Conservation (phyloP, 495 filamentous ascomycete genomes). For the Xylaria scruposa region DNA sequence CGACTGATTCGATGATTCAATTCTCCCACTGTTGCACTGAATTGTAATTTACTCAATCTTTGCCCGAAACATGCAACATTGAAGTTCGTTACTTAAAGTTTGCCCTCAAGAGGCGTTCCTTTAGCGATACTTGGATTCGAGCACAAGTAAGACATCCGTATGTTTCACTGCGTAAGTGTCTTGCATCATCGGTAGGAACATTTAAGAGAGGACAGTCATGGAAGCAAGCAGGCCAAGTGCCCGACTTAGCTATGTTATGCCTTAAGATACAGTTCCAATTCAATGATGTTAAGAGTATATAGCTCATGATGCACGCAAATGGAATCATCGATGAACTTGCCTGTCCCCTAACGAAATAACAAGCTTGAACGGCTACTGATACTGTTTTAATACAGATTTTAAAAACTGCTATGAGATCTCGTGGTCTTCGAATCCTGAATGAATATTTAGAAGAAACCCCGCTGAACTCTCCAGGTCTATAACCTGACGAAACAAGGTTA, state of each 20-base stretch:
- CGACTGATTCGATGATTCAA: too few species aligned
- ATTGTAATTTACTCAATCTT: background rate
- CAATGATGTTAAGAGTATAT: background rate
- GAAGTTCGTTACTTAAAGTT: background rate
- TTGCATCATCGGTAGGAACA: background rate
- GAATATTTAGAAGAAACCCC: too few species aligned
- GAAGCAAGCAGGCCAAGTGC: background rate
- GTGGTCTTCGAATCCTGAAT: background rate
- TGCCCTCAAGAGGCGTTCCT: too few species aligned
- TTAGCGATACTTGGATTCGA: too few species aligned
- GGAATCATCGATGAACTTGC: background rate
- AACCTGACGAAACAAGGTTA: too few species aligned
- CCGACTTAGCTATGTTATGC: too few species aligned
- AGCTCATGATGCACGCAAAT: background rate
- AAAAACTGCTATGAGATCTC: background rate
- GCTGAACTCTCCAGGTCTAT: too few species aligned
- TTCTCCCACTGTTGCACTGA: background rate
- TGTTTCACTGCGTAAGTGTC: background rate
- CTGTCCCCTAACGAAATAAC: background rate
- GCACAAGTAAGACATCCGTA: too few species aligned
- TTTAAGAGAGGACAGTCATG: background rate
- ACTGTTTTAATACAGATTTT: background rate
- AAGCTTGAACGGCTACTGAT: background rate
- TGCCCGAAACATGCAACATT: background rate
- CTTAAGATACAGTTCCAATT: too few species aligned